phyloP scores from a whole-genome alignment of 148 eudicot species.

The Rheum nobile region DNA sequence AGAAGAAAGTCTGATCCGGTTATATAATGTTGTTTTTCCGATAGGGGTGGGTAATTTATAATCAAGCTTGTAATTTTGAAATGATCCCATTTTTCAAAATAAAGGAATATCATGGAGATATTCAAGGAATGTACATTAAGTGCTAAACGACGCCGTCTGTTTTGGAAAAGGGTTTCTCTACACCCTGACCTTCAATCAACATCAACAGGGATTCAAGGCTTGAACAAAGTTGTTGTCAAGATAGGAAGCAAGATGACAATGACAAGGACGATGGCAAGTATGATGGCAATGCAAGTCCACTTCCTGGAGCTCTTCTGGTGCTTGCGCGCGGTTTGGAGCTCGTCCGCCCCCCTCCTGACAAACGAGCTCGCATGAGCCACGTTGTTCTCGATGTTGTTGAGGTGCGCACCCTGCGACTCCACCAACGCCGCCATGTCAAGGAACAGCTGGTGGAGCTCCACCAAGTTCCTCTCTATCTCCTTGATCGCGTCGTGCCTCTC shows the following conservation, averaged over 20 bases:
- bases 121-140: too few relatives aligned
- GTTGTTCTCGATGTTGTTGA: conserved; percentile 60
- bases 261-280: conserved; percentile 24
- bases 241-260: conserved; percentile 28
- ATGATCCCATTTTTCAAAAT: too few relatives aligned
- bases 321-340: conserved; percentile 41
- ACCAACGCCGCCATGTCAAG: conserved; percentile 80
- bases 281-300: conserved; percentile 34
- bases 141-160: not conserved
- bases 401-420: conserved; percentile 72
- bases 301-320: conserved; percentile 56
- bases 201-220: too few relatives aligned
- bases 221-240: conserved; percentile 19
- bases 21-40: too few relatives aligned
- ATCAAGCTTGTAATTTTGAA: too few relatives aligned
- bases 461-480: conserved; percentile 60
- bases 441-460: conserved; percentile 70
- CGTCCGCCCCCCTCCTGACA: conserved; percentile 42
- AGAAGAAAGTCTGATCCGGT: too few relatives aligned
- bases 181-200: too few relatives aligned
- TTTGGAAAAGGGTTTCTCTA: too few relatives aligned
- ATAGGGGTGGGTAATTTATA: too few relatives aligned
- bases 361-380: conserved; percentile 62
- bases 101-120: too few relatives aligned
- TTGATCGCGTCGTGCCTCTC: conserved; percentile 66